A percentile compares a stretch with the other conserved stretches of the same genome.
These are phyloP conservation scores for Fonsecaea monophora DNA, from an alignment of 2,329 filamentous ascomycete genomes.

Conservation along the genomic window DNA sequence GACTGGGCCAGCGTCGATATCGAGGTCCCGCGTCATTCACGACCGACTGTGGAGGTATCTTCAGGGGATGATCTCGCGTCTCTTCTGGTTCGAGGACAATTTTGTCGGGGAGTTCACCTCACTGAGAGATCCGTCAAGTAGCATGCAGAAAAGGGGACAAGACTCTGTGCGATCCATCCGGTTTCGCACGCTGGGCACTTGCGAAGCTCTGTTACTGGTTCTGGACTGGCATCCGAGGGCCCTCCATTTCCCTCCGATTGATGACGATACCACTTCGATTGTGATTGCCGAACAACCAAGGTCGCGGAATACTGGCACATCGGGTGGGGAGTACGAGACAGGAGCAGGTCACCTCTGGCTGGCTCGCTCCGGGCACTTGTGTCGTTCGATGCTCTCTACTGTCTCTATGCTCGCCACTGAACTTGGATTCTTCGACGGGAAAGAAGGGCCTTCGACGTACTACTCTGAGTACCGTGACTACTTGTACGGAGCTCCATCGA, in stretches of 20 bases:
- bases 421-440: slow-evolving; percentile 12
- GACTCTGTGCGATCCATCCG: slow-evolving; percentile 9
- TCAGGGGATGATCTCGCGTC: slow-evolving; percentile 12
- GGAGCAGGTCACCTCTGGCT: slow-evolving; percentile 11
- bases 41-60: slow-evolving; percentile 12
- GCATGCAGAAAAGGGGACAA: slow-evolving; percentile 11
- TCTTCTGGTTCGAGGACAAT: slow-evolving; percentile 13
- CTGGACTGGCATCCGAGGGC: slow-evolving; percentile 11
- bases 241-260: slow-evolving; percentile 11
- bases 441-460: slow-evolving; percentile 13
- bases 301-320: not conserved
- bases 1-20: slow-evolving; percentile 6
- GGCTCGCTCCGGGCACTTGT: slow-evolving; percentile 12
- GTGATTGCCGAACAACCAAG: slow-evolving; percentile 7
- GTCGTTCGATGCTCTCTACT: slow-evolving; percentile 11
- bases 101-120: slow-evolving; percentile 12
- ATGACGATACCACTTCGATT: slow-evolving; percentile 11
- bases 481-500: slow-evolving; percentile 6
- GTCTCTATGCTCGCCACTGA: slow-evolving; percentile 8
- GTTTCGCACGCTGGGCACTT: slow-evolving; percentile 13
- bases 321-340: slow-evolving; percentile 7
- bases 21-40: slow-evolving; percentile 7
- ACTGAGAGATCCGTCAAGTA: slow-evolving; percentile 7
- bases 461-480: slow-evolving; percentile 9
- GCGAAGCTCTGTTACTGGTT: slow-evolving; percentile 10